Base-by-base conservation (phyloP, 164 flowering plant species). In the Chimonanthus salicifolius region DNA sequence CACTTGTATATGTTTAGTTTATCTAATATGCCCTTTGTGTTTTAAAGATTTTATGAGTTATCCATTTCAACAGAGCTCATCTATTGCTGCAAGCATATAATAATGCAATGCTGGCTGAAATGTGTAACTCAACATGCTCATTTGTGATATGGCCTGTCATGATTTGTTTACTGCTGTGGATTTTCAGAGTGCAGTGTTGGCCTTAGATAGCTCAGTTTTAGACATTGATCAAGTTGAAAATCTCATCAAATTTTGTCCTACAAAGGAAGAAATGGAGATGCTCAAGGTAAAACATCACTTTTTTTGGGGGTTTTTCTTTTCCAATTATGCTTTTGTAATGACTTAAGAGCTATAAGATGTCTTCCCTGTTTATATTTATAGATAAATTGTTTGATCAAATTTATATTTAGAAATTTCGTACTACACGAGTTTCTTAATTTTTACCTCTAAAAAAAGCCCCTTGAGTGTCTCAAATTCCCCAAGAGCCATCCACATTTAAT, bases 151-250 rank as follows among this genome's bases (percentile, higher is more conserved):
- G 70, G 47, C 50, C 10, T 13, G 15, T 67, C 58, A 16, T 68
- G 7, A 62, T 72, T 63, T 71, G 18, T 46, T 71, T 71, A 33
- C 18, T 45, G 7, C 5, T n/a, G 4, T 72, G 63, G 46, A 8
- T 58, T 65, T 72, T 54, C 82, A 96, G 99, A 91, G 74, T 81
- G 96, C 97, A 70, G 87, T 96, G 81, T 82, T 96, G 77, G 91
- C 97, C 71, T 80, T 96, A 88, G 97, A 94, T 87, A 87, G 92
- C 71, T 83, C 90, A 44, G 87, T 84, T n/a, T 74, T 96, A 54
- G 99, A 96, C 79, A 94, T 88, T 86, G 99, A 96, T 80, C 99
- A 94, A 85, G 97, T 96, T 74, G 98, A 96, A 78, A 94, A 95
- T 87, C 91, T 95, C 75, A 93, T 95, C 72, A 95, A 93, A 79